Evolutionary conservation across 2,329 filamentous ascomycete genomes (phyloP).

Genomic region (Phaeomoniella chlamydospora): DNA sequence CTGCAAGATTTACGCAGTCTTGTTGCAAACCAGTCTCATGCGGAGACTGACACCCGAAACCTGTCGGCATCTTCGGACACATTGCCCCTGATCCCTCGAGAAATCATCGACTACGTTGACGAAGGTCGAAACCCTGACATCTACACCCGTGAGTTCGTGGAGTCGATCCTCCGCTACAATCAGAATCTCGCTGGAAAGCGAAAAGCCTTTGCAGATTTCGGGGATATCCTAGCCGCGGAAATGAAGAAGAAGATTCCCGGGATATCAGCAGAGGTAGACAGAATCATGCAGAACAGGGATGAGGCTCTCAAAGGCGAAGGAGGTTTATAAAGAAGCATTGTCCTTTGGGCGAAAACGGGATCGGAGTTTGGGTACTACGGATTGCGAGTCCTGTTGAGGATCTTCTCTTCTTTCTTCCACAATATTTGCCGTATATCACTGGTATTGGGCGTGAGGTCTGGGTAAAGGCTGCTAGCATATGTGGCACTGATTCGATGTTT

Average conservation of each 20-base stretch:
- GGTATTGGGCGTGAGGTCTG: no score
- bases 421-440: no score
- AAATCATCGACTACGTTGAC: conserved; percentile 50
- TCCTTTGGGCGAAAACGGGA: no score
- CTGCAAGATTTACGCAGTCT: conserved; percentile 1
- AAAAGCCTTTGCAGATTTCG: conserved; percentile 43
- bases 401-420: no score
- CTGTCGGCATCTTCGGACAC: not conserved
- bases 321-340: no score
- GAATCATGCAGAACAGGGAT: conserved; percentile 25
- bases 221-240: conserved; percentile 43
- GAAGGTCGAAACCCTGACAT: conserved; percentile 50
- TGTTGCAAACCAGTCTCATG: conserved; percentile 14
- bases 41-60: conserved; percentile 15
- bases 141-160: conserved; percentile 51
- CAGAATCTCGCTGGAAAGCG: conserved; percentile 47
- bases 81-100: conserved; percentile 34
- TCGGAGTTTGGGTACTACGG: no score
- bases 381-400: no score
- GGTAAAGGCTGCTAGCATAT: no score
- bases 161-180: conserved; percentile 47
- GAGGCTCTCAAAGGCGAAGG: no score
- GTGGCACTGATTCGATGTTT: no score
- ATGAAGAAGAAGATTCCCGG: conserved; percentile 45
- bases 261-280: conserved; percentile 36